Evolutionary conservation across 2,329 filamentous ascomycete species (phyloP).

Genomic region (Aspergillus niger): DNA sequence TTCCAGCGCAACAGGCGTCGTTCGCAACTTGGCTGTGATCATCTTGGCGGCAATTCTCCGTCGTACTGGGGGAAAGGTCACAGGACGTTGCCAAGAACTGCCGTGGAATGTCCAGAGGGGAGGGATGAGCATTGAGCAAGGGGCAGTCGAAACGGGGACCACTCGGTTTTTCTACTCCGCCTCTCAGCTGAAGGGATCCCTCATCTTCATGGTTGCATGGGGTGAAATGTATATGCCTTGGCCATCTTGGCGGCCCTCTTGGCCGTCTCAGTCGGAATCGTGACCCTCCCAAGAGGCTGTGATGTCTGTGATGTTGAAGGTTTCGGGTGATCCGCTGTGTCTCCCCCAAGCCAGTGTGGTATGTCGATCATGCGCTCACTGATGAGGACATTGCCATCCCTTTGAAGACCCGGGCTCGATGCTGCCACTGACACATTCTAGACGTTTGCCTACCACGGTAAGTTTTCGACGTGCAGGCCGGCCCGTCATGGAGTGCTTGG

Average conservation of each 20-base stretch:
- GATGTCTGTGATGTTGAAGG: background rate
- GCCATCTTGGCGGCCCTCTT: constrained; percentile 26
- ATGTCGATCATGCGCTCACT: constrained; percentile 19
- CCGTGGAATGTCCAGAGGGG: constrained; percentile 23
- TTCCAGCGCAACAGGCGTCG: background rate
- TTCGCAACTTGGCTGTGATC: constrained; percentile 3
- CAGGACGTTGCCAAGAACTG: constrained; percentile 26
- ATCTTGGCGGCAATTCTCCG: constrained; percentile 18
- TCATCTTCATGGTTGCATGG: constrained; percentile 8
- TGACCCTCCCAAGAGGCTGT: background rate
- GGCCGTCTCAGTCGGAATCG: constrained; percentile 17
- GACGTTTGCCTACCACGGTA: constrained; percentile 2
- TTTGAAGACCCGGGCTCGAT: background rate
- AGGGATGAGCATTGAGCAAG: constrained; percentile 16
- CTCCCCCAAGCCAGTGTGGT: constrained; percentile 10
- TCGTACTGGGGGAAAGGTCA: constrained; percentile 17
- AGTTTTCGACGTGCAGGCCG: constrained; percentile 5
- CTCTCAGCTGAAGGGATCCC: background rate
- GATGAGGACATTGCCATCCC: constrained; percentile 2
- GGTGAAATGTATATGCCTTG: constrained; percentile 19
- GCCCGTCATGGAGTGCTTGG: constrained; percentile 1
- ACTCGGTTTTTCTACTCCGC: constrained; percentile 5
- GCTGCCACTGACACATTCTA: constrained; percentile 6
- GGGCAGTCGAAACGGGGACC: constrained; percentile 12
- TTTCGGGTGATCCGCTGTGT: constrained; percentile 13